phyloP scores from a whole-genome alignment of 2,329 filamentous ascomycete genomes.

The Sarocladiaceae sp. region DNA sequence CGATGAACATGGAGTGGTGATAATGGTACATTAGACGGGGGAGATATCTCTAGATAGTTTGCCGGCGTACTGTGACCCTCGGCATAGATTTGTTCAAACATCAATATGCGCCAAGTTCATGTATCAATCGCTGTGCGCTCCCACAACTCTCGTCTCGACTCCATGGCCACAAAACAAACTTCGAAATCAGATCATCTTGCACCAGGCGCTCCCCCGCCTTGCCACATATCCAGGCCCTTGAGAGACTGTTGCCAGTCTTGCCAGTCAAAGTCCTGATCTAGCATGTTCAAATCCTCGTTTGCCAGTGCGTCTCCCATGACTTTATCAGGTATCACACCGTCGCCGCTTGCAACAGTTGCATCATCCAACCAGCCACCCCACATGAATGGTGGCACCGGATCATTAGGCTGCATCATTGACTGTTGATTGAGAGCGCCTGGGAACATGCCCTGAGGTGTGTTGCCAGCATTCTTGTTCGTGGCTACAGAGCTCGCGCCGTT shows the following conservation, averaged over 20 bases:
- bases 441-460: background rate
- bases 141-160: too few relatives aligned
- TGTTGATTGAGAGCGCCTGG: background rate
- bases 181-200: background rate
- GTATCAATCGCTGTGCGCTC: too few relatives aligned
- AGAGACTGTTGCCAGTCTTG: slow-evolving; percentile 40
- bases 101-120: too few relatives aligned
- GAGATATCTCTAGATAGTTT: background rate
- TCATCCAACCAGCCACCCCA: slow-evolving; percentile 31
- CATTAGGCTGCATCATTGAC: background rate
- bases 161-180: background rate
- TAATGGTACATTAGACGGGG: background rate
- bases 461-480: background rate
- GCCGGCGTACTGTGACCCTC: background rate
- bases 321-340: slow-evolving; percentile 13
- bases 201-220: background rate
- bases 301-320: slow-evolving; percentile 18
- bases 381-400: slow-evolving; percentile 33
- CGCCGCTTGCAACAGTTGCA: background rate
- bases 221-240: slow-evolving; percentile 10
- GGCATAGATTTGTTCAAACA: too few relatives aligned
- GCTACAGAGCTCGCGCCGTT: background rate
- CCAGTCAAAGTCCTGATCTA: slow-evolving; percentile 43
- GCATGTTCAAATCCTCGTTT: slow-evolving; percentile 28
- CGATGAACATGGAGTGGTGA: too few relatives aligned